Base-by-base conservation (phyloP, 1,284 basidiomycete genomes). In the Austropuccinia psidii region DNA sequence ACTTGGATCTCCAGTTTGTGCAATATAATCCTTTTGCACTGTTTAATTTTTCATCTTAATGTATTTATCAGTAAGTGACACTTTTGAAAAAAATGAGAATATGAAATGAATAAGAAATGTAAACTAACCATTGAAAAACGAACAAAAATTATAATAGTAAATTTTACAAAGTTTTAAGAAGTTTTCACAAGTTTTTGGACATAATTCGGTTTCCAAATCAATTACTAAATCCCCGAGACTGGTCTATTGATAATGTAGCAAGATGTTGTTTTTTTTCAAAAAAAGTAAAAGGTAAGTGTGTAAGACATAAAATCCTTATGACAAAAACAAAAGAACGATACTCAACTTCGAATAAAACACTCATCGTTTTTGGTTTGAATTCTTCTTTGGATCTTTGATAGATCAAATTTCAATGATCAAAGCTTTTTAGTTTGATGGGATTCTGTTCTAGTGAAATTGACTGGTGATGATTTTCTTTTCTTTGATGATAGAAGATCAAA, bases 1-100 rank as follows among this genome's bases (percentile, higher is more conserved):
- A n/a, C 90, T 89, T 0, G 94, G 95, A 79, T 98, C 95, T 41
- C 95, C 95, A 2, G 87, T 86, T 82, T 98, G 95, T 15, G 93
- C 93, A 67, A 98, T 86, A 77, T 98, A 98, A 80, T 97, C 91
- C 81, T 93, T 95, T 43, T 93, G 93, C 8, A 98, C 94, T 91
- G 78, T 29, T n/a, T n/a, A n/a, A n/a, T n/a, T 77, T 75, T 75
- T 52, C 58, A 35, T 45, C 49, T 76, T 47, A 45, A 33, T 73
- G 17, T 8, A 6, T 21, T 35, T 19, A 31, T 24, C 70, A 45
- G n/a, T 21, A 19, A 29, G 21, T 17, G 41, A 29, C 9, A n/a
- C 24, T 33, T 11, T 35, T 15, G 31, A 33, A 61, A 21, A 33
- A 8, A 17, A 21, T 24, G 31, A 45, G 24, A 21, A 8, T 21